Evolutionary conservation across 179 eudicot genomes (phyloP).

Genomic region (Patellifolia procumbens): DNA sequence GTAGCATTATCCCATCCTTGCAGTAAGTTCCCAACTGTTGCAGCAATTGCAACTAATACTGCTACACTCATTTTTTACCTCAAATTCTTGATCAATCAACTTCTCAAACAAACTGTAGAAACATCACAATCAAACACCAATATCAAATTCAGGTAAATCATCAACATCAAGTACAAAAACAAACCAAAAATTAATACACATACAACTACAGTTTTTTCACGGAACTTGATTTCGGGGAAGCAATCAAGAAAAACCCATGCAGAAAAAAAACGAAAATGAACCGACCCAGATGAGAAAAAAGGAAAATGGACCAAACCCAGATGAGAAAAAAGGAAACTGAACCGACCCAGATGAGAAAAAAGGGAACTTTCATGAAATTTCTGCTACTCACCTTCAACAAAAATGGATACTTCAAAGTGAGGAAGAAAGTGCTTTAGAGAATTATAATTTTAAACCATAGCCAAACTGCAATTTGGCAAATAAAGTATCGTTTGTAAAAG

Average conservation of each 20-base stretch:
- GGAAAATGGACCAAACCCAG: too few species aligned
- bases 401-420: constrained; percentile 10
- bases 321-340: too few species aligned
- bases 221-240: too few species aligned
- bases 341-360: too few species aligned
- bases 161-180: background rate
- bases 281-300: constrained; percentile 31
- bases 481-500: constrained; percentile 17
- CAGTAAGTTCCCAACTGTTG: constrained; percentile 68
- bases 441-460: constrained; percentile 21
- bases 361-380: constrained; percentile 10
- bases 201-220: background rate
- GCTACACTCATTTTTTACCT: constrained; percentile 60
- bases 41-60: constrained; percentile 79
- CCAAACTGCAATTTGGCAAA: constrained; percentile 25
- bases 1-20: constrained; percentile 95
- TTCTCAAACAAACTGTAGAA: constrained; percentile 27
- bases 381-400: constrained; percentile 24
- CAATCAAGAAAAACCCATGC: background rate
- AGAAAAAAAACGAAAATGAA: background rate
- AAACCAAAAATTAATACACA: background rate
- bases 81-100: constrained; percentile 9
- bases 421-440: constrained; percentile 12
- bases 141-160: background rate
- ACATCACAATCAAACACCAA: constrained; percentile 21